phyloP scores from a whole-genome alignment of 164 flowering plant species.

The Malania oleifera region DNA sequence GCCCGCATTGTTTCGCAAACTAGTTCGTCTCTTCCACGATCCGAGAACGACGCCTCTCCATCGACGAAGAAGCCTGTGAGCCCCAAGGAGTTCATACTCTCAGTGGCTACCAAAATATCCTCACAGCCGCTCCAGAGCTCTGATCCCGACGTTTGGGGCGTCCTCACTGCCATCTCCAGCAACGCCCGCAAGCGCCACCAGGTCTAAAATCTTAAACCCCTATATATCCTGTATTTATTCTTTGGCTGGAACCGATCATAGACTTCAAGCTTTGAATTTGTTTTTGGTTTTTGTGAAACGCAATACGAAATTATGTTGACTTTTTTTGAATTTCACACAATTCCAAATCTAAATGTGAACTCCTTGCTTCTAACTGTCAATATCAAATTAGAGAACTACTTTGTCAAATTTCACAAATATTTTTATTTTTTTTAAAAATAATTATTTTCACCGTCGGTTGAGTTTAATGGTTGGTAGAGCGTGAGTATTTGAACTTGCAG shows the following conservation, averaged over 20 bases:
- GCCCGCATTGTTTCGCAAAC: neutral
- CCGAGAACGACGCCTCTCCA: constrained; percentile 4
- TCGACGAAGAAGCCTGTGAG: constrained; percentile 7
- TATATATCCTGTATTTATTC: neutral
- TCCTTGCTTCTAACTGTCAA: too few species aligned
- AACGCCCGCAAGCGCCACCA: constrained; percentile 76
- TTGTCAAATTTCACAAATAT: too few species aligned
- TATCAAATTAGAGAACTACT: too few species aligned
- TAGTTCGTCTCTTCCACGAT: constrained; percentile 5
- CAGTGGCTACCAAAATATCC: constrained; percentile 60
- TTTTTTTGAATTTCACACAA: too few species aligned
- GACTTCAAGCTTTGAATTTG: too few species aligned
- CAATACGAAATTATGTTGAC: too few species aligned
- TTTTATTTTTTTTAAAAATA: too few species aligned
- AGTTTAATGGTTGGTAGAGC: too few species aligned
- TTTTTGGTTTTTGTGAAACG: too few species aligned
- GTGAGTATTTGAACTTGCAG: too few species aligned
- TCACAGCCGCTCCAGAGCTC: constrained; percentile 62
- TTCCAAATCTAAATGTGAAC: too few species aligned
- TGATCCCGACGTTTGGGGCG: constrained; percentile 86
- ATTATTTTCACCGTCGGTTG: too few species aligned
- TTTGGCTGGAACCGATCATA: neutral
- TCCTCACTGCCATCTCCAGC: constrained; percentile 77
- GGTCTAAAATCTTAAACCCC: constrained; percentile 29
- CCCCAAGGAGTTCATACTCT: constrained; percentile 37